Conservation (phyloP, 768 basidiomycete species). For the Boletellus ananas region DNA sequence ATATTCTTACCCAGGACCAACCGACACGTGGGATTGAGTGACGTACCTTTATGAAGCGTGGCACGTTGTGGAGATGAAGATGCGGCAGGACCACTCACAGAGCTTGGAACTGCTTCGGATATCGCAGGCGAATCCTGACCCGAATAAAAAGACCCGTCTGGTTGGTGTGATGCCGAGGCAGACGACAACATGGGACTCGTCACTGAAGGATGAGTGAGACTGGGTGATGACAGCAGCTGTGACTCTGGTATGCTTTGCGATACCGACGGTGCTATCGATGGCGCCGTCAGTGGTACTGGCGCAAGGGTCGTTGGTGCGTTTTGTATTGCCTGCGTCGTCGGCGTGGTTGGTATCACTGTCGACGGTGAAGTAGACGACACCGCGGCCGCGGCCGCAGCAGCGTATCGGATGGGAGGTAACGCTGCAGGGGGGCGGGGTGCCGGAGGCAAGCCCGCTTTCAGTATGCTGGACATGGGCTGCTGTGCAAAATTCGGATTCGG, state of each 20-base stretch:
- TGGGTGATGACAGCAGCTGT: slow-evolving; percentile 61
- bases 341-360: slow-evolving; percentile 22
- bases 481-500: slow-evolving; percentile 78
- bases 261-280: slow-evolving; percentile 35
- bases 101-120: slow-evolving; percentile 56
- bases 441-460: slow-evolving; percentile 69
- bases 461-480: slow-evolving; percentile 70
- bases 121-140: slow-evolving; percentile 69
- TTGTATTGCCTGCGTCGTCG: slow-evolving; percentile 37
- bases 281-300: slow-evolving; percentile 38
- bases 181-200: slow-evolving; percentile 81
- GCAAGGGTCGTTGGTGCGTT: slow-evolving; percentile 32
- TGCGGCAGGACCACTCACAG: slow-evolving; percentile 45
- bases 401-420: slow-evolving; percentile 82
- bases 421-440: slow-evolving; percentile 49
- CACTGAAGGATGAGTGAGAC: slow-evolving; percentile 79
- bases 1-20: slow-evolving; percentile 17
- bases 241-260: slow-evolving; percentile 35
- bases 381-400: slow-evolving; percentile 75
- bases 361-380: slow-evolving; percentile 24
- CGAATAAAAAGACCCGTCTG: slow-evolving; percentile 65
- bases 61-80: slow-evolving; percentile 59
- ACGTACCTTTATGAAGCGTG: slow-evolving; percentile 47
- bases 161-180: slow-evolving; percentile 60
- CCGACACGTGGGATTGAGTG: slow-evolving; percentile 13